Conservation (phyloP, 2,329 filamentous ascomycete species). For the Lasiodiplodia sp. region DNA sequence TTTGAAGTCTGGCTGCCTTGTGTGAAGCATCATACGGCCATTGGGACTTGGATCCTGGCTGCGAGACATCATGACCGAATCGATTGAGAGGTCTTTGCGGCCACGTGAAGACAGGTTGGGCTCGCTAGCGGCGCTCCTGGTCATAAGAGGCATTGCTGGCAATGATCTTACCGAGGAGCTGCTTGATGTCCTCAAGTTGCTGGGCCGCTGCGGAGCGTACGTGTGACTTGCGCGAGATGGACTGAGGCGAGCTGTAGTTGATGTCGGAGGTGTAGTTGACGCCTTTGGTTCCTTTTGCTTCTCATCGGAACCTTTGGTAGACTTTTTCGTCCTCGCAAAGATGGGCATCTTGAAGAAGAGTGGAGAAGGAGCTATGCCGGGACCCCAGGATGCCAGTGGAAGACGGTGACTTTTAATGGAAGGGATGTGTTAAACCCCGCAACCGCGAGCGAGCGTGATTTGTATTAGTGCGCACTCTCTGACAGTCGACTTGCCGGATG, state of each 20-base stretch:
- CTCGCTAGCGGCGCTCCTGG: slow-evolving; percentile 11
- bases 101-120: slow-evolving; percentile 13
- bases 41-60: slow-evolving; percentile 12
- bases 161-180: slow-evolving; percentile 4
- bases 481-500: background rate
- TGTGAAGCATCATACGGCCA: slow-evolving; percentile 18
- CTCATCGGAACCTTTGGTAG: slow-evolving; percentile 39
- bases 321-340: slow-evolving; percentile 41
- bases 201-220: slow-evolving; percentile 34
- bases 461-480: too few relatives aligned
- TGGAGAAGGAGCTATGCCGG: background rate
- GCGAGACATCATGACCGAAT: slow-evolving; percentile 38
- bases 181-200: slow-evolving; percentile 20
- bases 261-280: slow-evolving; percentile 27
- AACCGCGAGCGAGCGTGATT: slow-evolving; percentile 2
- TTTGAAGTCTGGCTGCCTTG: slow-evolving; percentile 12
- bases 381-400: background rate
- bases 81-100: slow-evolving; percentile 35
- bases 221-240: slow-evolving; percentile 25
- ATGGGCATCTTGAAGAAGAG: slow-evolving; percentile 39
- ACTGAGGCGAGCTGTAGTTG: slow-evolving; percentile 22
- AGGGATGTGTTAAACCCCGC: background rate
- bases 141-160: slow-evolving; percentile 6
- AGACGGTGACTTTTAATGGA: background rate
- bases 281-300: slow-evolving; percentile 34